Evolutionary conservation across 2,329 filamentous ascomycete genomes (phyloP), one percentile per base, ranked within the genome.

Genomic region (Pezicula rhizophila): DNA sequence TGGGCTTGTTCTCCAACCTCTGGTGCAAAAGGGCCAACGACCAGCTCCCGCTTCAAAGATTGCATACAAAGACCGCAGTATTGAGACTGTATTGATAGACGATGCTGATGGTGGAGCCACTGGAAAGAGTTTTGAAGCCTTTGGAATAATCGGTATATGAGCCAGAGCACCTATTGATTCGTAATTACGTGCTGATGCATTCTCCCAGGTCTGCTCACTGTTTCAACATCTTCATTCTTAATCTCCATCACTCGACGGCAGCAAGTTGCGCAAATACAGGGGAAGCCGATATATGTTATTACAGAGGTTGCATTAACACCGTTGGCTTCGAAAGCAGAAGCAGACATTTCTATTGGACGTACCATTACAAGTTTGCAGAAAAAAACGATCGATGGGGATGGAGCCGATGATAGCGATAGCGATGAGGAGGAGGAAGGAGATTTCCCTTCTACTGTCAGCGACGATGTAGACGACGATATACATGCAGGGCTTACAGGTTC

Each of bases 251-350:
- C 85, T 18, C 80, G 83, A 50, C 87, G 92, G 42, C 80, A 95
- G 61, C 88, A 95, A 66, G 90, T 97, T 44, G 93, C 93, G 3
- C 85, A 91, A 55, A 82, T 97, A 44, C 82, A 84, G 55, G 89
- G 89, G 5, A 84, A 80, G 48, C 85, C 91, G 0, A 74, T 97
- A 48, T 99, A 95, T 66, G 84, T 89, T 35, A 81, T 96, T 51
- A 93, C 87, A 39, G 89, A 95, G 58, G 87, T 97, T 28, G 85
- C 89, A 6, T 73, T 97, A n/a, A 95, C 95, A 5, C 93, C 93
- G 1, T 82, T 93, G 46, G 80, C 84, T 2, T 92, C 87, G 5
- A 84, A 85, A 60, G 65, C 68, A 37, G 89, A 95, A 39, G 91
- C 92, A 4, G 76, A 80, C 52, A 77, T 78, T 25, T 85, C 89